Evolutionary conservation across 2,329 filamentous ascomycete genomes (phyloP).

Genomic region (Monilinia laxa): DNA sequence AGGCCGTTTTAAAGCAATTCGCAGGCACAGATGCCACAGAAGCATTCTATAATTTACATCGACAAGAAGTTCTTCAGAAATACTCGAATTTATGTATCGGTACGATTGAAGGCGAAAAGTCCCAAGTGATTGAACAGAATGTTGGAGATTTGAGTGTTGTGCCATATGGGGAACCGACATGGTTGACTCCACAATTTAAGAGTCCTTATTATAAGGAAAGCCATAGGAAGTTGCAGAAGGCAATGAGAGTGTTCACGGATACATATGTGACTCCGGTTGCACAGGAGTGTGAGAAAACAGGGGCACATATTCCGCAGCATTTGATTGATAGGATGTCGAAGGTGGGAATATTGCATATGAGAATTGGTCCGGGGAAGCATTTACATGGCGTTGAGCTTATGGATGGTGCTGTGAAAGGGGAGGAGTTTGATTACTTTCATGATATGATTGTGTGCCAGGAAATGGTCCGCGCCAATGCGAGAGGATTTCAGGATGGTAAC

Average conservation of each 20-base stretch:
- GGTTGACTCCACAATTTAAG: slow-evolving; percentile 75
- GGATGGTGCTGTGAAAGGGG: slow-evolving; percentile 67
- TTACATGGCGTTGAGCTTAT: slow-evolving; percentile 69
- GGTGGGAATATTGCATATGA: slow-evolving; percentile 74
- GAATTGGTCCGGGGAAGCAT: slow-evolving; percentile 79
- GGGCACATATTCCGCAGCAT: slow-evolving; percentile 66
- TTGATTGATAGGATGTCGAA: slow-evolving; percentile 78
- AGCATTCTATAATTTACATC: slow-evolving; percentile 88
- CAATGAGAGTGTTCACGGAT: slow-evolving; percentile 72
- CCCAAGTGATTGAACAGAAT: slow-evolving; percentile 68
- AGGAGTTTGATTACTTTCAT: slow-evolving; percentile 87
- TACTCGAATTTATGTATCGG: slow-evolving; percentile 75
- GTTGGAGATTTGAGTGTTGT: slow-evolving; percentile 72
- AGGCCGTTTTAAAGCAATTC: slow-evolving; percentile 75
- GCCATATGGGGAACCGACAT: slow-evolving; percentile 82
- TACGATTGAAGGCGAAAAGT: slow-evolving; percentile 70
- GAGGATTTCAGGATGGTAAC: slow-evolving; percentile 84
- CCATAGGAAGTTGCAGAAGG: slow-evolving; percentile 66
- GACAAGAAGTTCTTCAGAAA: slow-evolving; percentile 83
- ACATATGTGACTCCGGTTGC: slow-evolving; percentile 71
- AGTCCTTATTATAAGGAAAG: slow-evolving; percentile 78
- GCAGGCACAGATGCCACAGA: slow-evolving; percentile 78
- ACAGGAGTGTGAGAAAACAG: slow-evolving; percentile 70
- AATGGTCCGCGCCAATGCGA: slow-evolving; percentile 64
- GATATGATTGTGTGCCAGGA: slow-evolving; percentile 77